These are phyloP conservation scores for Neurospora sp. DNA, from an alignment of 2,329 filamentous ascomycete genomes.

Conservation along the genomic window DNA sequence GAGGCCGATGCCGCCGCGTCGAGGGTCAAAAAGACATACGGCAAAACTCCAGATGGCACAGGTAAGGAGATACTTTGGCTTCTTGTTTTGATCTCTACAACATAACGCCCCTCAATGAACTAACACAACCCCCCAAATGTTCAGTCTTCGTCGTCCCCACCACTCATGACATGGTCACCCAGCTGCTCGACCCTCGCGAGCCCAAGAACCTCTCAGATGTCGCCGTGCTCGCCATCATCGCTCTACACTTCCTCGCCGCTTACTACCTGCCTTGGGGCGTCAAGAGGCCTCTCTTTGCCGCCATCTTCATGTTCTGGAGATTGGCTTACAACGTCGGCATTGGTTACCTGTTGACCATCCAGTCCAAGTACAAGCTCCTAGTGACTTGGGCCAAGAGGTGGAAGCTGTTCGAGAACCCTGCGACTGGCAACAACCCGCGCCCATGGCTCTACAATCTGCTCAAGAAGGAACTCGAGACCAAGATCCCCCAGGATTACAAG, in stretches of 20 bases:
- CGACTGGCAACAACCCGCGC: constrained; percentile 70
- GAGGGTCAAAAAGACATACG: constrained; percentile 64
- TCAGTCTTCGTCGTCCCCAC: constrained; percentile 90
- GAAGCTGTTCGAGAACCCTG: constrained; percentile 76
- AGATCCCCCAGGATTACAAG: constrained; percentile 87
- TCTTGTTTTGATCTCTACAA: background rate
- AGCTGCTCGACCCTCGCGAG: constrained; percentile 86
- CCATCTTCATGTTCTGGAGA: constrained; percentile 86
- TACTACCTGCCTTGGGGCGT: constrained; percentile 60
- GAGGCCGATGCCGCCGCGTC: constrained; percentile 5
- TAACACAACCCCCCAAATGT: background rate
- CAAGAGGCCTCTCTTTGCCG: constrained; percentile 69
- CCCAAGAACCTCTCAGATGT: constrained; percentile 90
- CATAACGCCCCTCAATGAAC: background rate
- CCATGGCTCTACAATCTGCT: constrained; percentile 75
- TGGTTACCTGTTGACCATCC: constrained; percentile 75
- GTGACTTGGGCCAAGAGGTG: constrained; percentile 81
- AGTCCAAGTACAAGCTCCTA: constrained; percentile 81
- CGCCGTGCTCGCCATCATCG: constrained; percentile 69
- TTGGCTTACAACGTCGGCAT: constrained; percentile 90
- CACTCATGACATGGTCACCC: constrained; percentile 98
- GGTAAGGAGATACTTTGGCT: constrained; percentile 46
- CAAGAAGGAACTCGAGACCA: constrained; percentile 85
- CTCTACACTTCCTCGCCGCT: constrained; percentile 61
- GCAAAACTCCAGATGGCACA: constrained; percentile 81